Evolutionary conservation across 1,284 basidiomycete genomes (phyloP).

Genomic region (Boletus subluridellus): DNA sequence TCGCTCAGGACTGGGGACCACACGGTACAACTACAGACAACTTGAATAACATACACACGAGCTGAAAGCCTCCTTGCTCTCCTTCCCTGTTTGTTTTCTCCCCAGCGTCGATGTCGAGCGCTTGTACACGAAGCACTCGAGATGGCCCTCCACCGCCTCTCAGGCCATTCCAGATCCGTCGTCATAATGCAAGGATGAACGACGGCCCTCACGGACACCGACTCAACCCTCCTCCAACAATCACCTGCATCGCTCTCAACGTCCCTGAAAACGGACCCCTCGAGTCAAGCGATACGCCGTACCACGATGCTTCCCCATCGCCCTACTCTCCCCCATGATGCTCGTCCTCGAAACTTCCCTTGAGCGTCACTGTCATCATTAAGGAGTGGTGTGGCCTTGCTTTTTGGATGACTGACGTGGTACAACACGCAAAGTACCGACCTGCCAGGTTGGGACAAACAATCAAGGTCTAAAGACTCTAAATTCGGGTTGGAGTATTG

Average conservation of each 20-base stretch:
- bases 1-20: neutral
- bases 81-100: neutral
- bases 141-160: neutral
- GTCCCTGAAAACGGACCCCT: conserved; percentile 1
- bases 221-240: conserved; percentile 8
- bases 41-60: neutral
- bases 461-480: no score
- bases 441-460: no score
- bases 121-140: neutral
- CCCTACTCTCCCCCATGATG: neutral
- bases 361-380: conserved; percentile 9
- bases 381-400: no score
- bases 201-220: neutral
- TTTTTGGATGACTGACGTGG: no score
- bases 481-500: no score
- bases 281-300: neutral
- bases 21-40: neutral
- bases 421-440: no score
- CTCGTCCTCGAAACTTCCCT: neutral
- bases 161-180: no score
- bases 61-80: neutral
- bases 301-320: neutral
- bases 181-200: neutral
- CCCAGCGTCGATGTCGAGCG: neutral
- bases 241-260: conserved; percentile 8